A percentile compares a stretch with the other conserved stretches of the same genome.
phyloP scores from a whole-genome alignment of 2,329 filamentous ascomycete genomes.

The Davidsoniella eucalypti region DNA sequence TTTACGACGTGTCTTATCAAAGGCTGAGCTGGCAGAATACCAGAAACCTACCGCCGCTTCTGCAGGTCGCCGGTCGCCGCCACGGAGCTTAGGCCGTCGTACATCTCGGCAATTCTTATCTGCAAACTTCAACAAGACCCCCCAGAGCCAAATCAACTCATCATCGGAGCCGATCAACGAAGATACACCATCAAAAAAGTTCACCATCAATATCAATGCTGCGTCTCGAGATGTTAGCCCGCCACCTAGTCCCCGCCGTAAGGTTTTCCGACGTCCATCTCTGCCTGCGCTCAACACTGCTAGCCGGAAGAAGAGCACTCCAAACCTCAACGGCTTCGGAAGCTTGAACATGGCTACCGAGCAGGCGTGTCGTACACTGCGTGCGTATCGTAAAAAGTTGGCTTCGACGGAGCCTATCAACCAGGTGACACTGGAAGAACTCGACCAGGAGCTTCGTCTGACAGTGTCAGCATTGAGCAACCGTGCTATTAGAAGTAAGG shows the following conservation, averaged over 20 bases:
- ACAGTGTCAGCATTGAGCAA: conserved; percentile 45
- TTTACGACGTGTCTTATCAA: conserved; percentile 70
- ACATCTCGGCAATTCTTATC: conserved; percentile 27
- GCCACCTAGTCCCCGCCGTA: conserved; percentile 32
- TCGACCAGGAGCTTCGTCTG: conserved; percentile 48
- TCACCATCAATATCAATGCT: conserved; percentile 18
- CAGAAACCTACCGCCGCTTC: conserved; percentile 25
- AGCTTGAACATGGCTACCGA: conserved; percentile 47
- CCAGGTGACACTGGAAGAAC: conserved; percentile 40
- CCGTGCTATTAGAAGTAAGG: conserved; percentile 34
- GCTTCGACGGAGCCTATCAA: conserved; percentile 38
- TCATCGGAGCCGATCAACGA: conserved; percentile 24
- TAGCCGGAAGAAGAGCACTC: conserved; percentile 33
- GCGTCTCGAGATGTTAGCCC: conserved; percentile 28
- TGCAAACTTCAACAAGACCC: conserved; percentile 19
- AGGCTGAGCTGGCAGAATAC: conserved; percentile 72
- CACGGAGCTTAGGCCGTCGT: conserved; percentile 35
- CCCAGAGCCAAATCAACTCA: conserved; percentile 25
- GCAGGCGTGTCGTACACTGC: conserved; percentile 44
- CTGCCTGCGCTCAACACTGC: conserved; percentile 31
- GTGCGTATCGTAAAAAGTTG: conserved; percentile 47
- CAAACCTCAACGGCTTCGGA: conserved; percentile 34
- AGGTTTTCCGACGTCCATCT: conserved; percentile 34
- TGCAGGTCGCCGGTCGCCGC: conserved; percentile 36
- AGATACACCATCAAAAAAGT: conserved; percentile 31